Evolutionary conservation across 208 protist species (phyloP).

Genomic region (Trypanosoma scelopori): DNA sequence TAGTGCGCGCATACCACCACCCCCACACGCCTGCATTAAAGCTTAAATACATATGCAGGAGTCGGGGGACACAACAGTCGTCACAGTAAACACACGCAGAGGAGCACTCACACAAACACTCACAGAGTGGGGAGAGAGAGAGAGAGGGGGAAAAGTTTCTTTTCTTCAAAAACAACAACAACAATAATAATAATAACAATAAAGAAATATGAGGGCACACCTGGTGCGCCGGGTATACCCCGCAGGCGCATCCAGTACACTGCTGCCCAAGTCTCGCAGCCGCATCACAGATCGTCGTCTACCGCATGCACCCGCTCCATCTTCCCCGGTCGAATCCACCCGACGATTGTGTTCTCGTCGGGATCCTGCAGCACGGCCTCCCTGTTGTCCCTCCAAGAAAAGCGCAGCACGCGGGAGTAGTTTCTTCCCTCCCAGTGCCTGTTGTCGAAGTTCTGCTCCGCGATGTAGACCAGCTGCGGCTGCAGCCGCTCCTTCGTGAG

Average conservation of each 20-base stretch:
- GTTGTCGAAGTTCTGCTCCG: constrained; percentile 72
- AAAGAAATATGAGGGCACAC: no score
- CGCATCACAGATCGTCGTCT: constrained; percentile 33
- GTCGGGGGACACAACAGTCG: no score
- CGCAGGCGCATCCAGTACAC: no score
- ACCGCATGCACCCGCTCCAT: constrained; percentile 10
- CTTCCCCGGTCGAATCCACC: constrained; percentile 44
- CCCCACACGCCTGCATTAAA: neutral
- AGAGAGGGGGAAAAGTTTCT: no score
- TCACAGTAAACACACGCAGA: no score
- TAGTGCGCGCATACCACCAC: neutral
- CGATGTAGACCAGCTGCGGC: constrained; percentile 60
- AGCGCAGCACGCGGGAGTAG: constrained; percentile 55
- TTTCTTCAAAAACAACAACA: neutral
- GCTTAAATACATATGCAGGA: neutral
- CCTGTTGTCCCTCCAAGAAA: constrained; percentile 37
- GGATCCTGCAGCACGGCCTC: constrained; percentile 33
- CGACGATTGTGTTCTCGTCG: constrained; percentile 31
- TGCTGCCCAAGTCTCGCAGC: no score
- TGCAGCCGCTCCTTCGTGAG: constrained; percentile 42
- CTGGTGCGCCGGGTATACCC: no score
- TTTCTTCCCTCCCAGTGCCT: constrained; percentile 42
- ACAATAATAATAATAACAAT: no score
- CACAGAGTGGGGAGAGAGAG: no score
- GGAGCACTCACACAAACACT: no score